Evolutionary conservation across 345 rosid species (phyloP).

Genomic region (Salix suchowensis): DNA sequence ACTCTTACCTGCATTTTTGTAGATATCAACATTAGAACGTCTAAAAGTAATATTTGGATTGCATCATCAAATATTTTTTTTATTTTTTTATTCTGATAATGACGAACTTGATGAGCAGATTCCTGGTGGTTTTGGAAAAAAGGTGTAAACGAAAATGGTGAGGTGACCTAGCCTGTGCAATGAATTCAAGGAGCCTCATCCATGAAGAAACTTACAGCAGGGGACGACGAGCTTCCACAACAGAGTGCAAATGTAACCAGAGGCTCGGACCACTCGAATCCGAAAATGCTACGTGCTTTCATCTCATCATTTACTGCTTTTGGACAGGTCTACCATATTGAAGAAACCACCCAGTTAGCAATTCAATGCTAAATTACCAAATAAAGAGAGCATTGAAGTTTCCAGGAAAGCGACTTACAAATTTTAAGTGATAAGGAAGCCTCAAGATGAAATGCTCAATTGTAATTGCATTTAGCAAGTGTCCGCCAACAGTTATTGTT

Average conservation of each 20-base stretch:
- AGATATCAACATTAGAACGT: not conserved
- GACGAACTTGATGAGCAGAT: not conserved
- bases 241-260: slow-evolving; percentile 80
- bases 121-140: not conserved
- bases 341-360: not conserved
- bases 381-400: not conserved
- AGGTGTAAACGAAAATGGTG: not conserved
- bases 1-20: slow-evolving; percentile 56
- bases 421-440: slow-evolving; percentile 84
- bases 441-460: slow-evolving; percentile 91
- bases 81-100: not conserved
- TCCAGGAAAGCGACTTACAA: slow-evolving; percentile 44
- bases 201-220: slow-evolving; percentile 58
- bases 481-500: slow-evolving; percentile 67
- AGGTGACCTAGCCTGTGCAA: not conserved
- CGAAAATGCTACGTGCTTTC: slow-evolving; percentile 59
- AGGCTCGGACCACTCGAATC: slow-evolving; percentile 87
- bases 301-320: slow-evolving; percentile 64
- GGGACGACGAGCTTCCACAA: slow-evolving; percentile 97
- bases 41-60: not conserved
- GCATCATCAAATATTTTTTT: not conserved
- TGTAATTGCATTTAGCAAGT: slow-evolving; percentile 66
- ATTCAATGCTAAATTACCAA: not conserved
- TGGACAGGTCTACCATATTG: slow-evolving; percentile 48
- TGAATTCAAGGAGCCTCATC: not conserved